Evolutionary conservation across 2,329 filamentous ascomycete genomes (phyloP), one percentile per base, ranked within the genome.

Genomic region (Phyllosticta citrichinensis): DNA sequence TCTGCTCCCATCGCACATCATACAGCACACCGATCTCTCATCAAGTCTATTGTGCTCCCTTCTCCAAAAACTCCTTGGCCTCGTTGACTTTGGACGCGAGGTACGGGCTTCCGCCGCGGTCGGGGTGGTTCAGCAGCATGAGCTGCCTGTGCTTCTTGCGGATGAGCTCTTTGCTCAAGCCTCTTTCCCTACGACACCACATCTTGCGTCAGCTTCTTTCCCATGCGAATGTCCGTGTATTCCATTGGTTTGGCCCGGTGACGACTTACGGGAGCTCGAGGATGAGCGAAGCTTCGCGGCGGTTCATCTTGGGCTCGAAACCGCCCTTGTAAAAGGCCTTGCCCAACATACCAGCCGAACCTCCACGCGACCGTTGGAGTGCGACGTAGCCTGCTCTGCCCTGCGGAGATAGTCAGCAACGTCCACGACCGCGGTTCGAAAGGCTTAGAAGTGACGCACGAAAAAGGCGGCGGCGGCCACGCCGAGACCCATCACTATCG

Each of bases 1-100:
- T 33, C 55, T 27, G 52, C 61, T 56, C 47, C 40, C 56, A 56
- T 40, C 59, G 11, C 11, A 50, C 59, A 51, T 62, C 22, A 56
- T 60, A 60, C 33, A 52, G n/a, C 30, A 27, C 4, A 17, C 14
- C 35, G 51, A 19, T 10, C 9, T 20, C 52, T 24, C 8, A 33
- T 17, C 27, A 17, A 5, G 17, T 8, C 25, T 19, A 61, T 51
- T 52, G 33, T 2, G 54, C 30, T 50, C 56, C 57, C 76, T 96
- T 97, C 73, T 99, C 94, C 66, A 99, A 74, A 65, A 97, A 84
- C 74, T 97, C 93, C 76, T 99, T 99, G 50, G 94, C 94, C 75
- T 99, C 94, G 77, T 99, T 99, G 73, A 99, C 88, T 76, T 99
- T 99, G 59, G 92, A 97, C 14, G 94, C 94, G 53, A 99, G 79